Evolutionary conservation across 371 early-diverging fungal species (phyloP).

Genomic region (Apophysomyces trapeziformis): DNA sequence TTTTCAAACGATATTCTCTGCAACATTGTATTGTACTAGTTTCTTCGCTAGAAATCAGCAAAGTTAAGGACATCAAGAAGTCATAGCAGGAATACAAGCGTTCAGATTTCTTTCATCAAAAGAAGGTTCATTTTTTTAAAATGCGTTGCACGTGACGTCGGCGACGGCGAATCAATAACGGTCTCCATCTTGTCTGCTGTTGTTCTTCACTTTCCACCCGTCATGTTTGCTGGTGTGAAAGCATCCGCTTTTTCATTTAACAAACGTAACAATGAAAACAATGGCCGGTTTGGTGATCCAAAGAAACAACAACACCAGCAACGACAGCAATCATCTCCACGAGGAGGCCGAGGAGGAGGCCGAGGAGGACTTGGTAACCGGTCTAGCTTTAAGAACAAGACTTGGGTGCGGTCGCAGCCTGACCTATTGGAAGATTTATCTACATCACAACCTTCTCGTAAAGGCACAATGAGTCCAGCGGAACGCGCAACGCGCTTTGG

Average conservation of each 20-base stretch:
- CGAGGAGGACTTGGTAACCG: background rate
- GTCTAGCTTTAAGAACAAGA: constrained; percentile 3
- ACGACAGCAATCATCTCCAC: background rate
- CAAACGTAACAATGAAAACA: background rate
- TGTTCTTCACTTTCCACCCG: constrained; percentile 5
- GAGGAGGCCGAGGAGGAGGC: constrained; percentile 3
- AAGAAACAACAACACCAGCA: background rate
- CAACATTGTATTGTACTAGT: too few relatives aligned
- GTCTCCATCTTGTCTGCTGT: background rate
- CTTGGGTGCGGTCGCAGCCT: constrained; percentile 5
- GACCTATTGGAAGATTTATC: background rate
- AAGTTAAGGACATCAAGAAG: too few relatives aligned
- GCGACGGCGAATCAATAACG: too few relatives aligned
- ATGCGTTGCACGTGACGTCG: too few relatives aligned
- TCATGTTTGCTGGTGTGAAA: constrained; percentile 3
- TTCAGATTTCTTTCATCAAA: too few relatives aligned
- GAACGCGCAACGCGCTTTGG: constrained; percentile 42
- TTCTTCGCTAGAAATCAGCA: too few relatives aligned
- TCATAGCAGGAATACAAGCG: too few relatives aligned
- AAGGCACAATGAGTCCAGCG: constrained; percentile 19
- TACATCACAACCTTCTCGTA: background rate
- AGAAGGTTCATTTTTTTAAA: too few relatives aligned
- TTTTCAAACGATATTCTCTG: too few relatives aligned
- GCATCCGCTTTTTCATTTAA: constrained; percentile 1
- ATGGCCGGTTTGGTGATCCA: background rate